Evolutionary conservation across 23 red algal genomes (phyloP).

Genomic region (Gracilaria gracilis): DNA sequence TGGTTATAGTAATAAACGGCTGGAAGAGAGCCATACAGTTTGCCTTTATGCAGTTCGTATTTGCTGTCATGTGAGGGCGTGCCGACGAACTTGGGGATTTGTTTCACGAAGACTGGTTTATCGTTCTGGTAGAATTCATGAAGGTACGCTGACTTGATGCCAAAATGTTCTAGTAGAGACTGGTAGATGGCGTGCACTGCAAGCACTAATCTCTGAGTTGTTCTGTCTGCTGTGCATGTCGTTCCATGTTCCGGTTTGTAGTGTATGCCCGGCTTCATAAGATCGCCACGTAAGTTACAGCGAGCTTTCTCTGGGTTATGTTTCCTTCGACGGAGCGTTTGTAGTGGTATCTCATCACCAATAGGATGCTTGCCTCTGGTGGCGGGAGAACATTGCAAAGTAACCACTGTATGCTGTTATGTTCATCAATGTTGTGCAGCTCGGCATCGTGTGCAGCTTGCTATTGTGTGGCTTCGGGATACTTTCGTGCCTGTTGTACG

Average conservation of each 20-base stretch:
- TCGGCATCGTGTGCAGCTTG: no score
- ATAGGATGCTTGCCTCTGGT: no score
- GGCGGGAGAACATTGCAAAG: no score
- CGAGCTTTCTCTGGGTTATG: no score
- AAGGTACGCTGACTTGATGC: conserved; percentile 17
- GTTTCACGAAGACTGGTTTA: neutral
- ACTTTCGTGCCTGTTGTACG: neutral
- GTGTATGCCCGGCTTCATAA: neutral
- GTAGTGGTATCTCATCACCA: no score
- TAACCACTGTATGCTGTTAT: no score
- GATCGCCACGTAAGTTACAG: no score
- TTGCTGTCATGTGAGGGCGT: neutral
- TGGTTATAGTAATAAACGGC: neutral
- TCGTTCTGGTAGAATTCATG: neutral
- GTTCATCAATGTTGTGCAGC: neutral
- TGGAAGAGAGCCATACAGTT: conserved; percentile 8
- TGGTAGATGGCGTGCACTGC: neutral
- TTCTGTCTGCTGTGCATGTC: neutral
- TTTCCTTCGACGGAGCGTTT: no score
- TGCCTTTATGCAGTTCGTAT: neutral
- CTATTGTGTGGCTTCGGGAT: no score
- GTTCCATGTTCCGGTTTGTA: neutral
- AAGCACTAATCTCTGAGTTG: no score
- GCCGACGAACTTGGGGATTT: neutral
- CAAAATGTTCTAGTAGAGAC: neutral